Conservation (phyloP, 164 flowering plant species). For the Stephania yunnanensis region DNA sequence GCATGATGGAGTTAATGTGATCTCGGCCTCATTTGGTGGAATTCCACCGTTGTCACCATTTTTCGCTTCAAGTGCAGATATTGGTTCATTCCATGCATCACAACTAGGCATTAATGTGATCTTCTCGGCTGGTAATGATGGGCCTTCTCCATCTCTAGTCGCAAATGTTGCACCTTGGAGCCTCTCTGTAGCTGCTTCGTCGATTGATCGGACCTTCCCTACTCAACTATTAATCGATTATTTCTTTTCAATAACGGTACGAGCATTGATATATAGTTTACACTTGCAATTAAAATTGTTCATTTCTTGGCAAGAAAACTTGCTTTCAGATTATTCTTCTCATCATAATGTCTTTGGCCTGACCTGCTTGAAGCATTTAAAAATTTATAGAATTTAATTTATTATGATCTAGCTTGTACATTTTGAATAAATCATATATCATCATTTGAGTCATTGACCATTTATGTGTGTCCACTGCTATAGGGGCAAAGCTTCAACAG, state of each 20-base stretch:
- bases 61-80: conserved; percentile 33
- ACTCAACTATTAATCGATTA: conserved; percentile 33
- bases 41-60: conserved; percentile 37
- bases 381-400: no score
- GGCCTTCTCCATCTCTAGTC: conserved; percentile 50
- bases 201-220: conserved; percentile 54
- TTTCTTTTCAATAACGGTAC: conserved; percentile 36
- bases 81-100: conserved; percentile 67
- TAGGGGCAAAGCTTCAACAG: conserved; percentile 52
- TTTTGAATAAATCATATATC: no score
- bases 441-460: not conserved
- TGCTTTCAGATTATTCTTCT: no score
- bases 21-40: conserved; percentile 53
- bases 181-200: conserved; percentile 53
- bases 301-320: no score
- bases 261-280: not conserved
- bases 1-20: conserved; percentile 56
- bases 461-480: not conserved
- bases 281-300: no score
- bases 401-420: no score
- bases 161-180: conserved; percentile 65
- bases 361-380: no score
- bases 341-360: no score
- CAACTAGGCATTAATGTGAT: conserved; percentile 56
- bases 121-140: conserved; percentile 63